Evolutionary conservation across 352 stramenopile genomes (phyloP).

Genomic region (Pythium biforme): DNA sequence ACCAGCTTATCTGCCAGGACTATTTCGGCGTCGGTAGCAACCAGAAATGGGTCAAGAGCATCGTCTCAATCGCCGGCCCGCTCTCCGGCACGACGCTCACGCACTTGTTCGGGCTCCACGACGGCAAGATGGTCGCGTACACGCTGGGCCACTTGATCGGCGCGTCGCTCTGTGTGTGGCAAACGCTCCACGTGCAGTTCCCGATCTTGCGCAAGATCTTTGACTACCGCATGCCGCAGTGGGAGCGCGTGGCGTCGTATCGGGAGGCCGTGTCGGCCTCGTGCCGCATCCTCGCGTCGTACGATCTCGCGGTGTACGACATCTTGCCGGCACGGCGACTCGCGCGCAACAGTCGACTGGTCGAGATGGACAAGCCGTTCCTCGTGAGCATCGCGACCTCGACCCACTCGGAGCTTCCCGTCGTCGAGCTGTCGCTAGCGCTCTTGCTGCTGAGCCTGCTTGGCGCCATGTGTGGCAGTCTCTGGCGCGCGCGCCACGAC

Average conservation of each 20-base stretch:
- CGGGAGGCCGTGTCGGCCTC: slow-evolving; percentile 34
- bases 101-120: slow-evolving; percentile 49
- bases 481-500: neutral
- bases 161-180: slow-evolving; percentile 40
- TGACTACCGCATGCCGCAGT: slow-evolving; percentile 63
- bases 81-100: slow-evolving; percentile 55
- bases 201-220: slow-evolving; percentile 42
- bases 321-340: slow-evolving; percentile 50
- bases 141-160: slow-evolving; percentile 40
- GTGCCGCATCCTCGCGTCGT: slow-evolving; percentile 36
- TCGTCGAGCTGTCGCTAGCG: slow-evolving; percentile 28
- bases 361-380: slow-evolving; percentile 60
- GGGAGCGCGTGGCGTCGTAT: slow-evolving; percentile 34
- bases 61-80: slow-evolving; percentile 56
- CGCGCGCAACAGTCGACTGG: slow-evolving; percentile 43
- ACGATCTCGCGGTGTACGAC: slow-evolving; percentile 48
- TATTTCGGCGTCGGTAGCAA: slow-evolving; percentile 53
- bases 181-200: slow-evolving; percentile 39
- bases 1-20: slow-evolving; percentile 62
- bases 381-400: slow-evolving; percentile 71
- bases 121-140: slow-evolving; percentile 31
- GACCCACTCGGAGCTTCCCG: slow-evolving; percentile 37
- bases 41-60: slow-evolving; percentile 55
- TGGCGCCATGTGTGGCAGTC: neutral
- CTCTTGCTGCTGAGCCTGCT: slow-evolving; percentile 19